Percentiles rank a stretch among this genome's conserved stretches.
Conservation (phyloP, 2,329 filamentous ascomycete species). For the Nannizzia gypsea region DNA sequence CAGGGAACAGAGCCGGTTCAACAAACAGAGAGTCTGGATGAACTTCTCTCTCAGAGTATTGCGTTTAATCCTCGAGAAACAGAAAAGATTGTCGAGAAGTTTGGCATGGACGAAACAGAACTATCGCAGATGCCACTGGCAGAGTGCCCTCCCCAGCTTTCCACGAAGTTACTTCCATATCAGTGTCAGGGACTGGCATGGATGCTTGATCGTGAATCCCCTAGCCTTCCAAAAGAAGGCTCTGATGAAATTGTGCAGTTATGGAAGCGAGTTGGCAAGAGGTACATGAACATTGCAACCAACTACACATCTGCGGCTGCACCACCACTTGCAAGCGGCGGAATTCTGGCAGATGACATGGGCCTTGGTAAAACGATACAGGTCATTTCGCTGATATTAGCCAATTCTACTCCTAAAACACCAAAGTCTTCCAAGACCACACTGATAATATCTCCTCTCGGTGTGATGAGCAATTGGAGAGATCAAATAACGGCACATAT, state of each 20-base stretch:
- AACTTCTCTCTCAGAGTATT: constrained; percentile 55
- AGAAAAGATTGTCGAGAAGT: constrained; percentile 53
- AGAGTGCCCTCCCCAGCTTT: constrained; percentile 52
- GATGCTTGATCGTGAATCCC: constrained; percentile 66
- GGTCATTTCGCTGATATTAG: constrained; percentile 65
- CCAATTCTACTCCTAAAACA: constrained; percentile 36
- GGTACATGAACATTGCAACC: constrained; percentile 58
- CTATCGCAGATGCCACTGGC: constrained; percentile 62
- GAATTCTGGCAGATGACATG: constrained; percentile 88
- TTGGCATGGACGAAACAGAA: constrained; percentile 59
- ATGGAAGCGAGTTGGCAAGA: constrained; percentile 50
- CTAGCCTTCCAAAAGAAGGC: constrained; percentile 48
- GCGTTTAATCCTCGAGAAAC: constrained; percentile 55
- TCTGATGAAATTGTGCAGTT: constrained; percentile 59
- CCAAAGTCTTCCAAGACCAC: constrained; percentile 48
- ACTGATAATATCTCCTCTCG: constrained; percentile 68
- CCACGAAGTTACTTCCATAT: constrained; percentile 62
- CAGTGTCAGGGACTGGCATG: constrained; percentile 69
- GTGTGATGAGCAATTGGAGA: constrained; percentile 85
- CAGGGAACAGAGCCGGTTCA: constrained; percentile 17
- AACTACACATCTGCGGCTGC: constrained; percentile 49
- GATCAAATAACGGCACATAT: constrained; percentile 67
- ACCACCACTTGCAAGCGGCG: constrained; percentile 61
- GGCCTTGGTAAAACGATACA: constrained; percentile 82
- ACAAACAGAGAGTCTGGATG: constrained; percentile 35